These are phyloP conservation scores for Gossypium rotundifolium DNA, from an alignment of 345 rosid genomes.

Conservation along the genomic window DNA sequence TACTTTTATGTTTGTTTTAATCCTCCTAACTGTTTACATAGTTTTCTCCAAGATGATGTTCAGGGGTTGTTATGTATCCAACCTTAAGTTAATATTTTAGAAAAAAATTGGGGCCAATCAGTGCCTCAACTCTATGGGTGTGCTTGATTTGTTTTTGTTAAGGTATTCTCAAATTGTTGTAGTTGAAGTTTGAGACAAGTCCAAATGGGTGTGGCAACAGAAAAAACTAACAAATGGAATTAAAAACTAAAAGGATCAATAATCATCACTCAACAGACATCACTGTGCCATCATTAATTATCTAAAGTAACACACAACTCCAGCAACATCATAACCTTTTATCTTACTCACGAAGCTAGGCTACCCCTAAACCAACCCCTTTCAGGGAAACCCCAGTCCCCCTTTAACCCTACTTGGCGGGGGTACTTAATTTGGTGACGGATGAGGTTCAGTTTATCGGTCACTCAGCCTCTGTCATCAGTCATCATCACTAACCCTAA, in stretches of 20 bases:
- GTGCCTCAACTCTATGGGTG: too few species aligned
- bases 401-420: not conserved
- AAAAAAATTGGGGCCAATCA: too few species aligned
- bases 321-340: too few species aligned
- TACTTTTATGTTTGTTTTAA: too few species aligned
- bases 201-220: not conserved
- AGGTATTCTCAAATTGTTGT: not conserved
- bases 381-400: not conserved
- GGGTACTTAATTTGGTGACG: not conserved
- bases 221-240: not conserved
- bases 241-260: not conserved
- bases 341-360: too few species aligned
- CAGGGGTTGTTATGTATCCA: too few species aligned
- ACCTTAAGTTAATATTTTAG: too few species aligned
- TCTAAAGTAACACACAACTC: not conserved
- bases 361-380: conserved; percentile 2
- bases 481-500: too few species aligned
- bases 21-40: too few species aligned
- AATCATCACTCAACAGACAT: too few species aligned
- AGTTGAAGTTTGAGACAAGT: not conserved
- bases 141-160: too few species aligned
- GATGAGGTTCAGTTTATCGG: not conserved
- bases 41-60: too few species aligned
- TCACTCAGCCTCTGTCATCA: not conserved
- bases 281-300: not conserved